These are phyloP conservation scores for Farysia itapuensis DNA, from an alignment of 1,284 basidiomycete genomes.

Conservation along the genomic window DNA sequence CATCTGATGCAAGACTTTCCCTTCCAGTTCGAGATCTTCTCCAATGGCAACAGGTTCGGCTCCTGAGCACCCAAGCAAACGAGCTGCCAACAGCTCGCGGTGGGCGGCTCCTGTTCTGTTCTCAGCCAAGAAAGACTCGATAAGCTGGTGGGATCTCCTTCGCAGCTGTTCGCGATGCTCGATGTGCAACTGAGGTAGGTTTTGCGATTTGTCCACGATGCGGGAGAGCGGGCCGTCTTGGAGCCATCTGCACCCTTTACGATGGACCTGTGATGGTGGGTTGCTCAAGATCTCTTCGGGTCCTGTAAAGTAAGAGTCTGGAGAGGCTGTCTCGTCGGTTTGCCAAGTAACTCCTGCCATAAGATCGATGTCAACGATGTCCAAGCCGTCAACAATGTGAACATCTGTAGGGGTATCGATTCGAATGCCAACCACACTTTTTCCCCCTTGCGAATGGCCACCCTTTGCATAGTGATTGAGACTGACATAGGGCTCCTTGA, in stretches of 20 bases:
- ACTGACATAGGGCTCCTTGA: constrained; percentile 54
- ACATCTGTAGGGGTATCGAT: constrained; percentile 57
- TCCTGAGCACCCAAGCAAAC: constrained; percentile 8
- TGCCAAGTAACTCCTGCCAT: constrained; percentile 20
- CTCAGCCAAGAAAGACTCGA: constrained; percentile 15
- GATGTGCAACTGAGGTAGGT: not conserved
- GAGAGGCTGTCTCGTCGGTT: constrained; percentile 3
- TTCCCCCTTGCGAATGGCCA: constrained; percentile 45
- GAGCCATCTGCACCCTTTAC: constrained; percentile 33
- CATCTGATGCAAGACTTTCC: constrained; percentile 15
- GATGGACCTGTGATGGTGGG: constrained; percentile 13
- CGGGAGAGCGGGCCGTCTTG: constrained; percentile 42
- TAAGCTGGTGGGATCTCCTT: constrained; percentile 6
- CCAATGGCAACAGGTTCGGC: constrained; percentile 1
- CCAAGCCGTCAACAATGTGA: constrained; percentile 30
- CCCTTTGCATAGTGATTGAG: constrained; percentile 46
- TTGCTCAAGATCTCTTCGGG: constrained; percentile 2
- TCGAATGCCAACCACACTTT: constrained; percentile 44
- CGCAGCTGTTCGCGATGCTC: not conserved
- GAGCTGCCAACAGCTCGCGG: constrained; percentile 33
- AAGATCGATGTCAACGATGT: constrained; percentile 6
- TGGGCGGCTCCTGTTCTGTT: constrained; percentile 32
- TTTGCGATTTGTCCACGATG: not conserved
- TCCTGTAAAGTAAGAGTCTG: constrained; percentile 4
- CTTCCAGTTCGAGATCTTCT: constrained; percentile 35